Conservation (phyloP, 371 early-diverging fungal genomes). For the Mortierella sp. region DNA sequence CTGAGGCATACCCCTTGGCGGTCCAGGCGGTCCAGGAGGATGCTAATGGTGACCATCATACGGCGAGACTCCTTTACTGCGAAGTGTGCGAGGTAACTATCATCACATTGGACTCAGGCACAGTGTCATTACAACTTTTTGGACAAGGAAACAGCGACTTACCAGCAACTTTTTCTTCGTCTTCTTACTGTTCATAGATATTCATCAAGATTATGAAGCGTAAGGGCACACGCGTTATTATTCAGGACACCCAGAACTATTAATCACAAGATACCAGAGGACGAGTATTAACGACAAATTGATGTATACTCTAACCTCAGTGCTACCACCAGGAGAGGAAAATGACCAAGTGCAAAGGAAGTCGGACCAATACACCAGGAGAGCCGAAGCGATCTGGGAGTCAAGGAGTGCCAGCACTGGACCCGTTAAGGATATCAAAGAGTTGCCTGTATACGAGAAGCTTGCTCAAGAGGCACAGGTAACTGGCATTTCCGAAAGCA, state of each 20-base stretch:
- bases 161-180: no score
- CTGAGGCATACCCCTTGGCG: conserved; percentile 64
- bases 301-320: conserved; percentile 5
- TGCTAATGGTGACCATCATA: conserved; percentile 59
- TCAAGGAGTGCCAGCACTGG: conserved; percentile 36
- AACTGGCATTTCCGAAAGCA: neutral
- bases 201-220: conserved; percentile 26
- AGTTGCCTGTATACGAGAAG: conserved; percentile 35
- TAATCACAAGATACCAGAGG: neutral
- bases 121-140: no score
- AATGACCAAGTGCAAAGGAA: conserved; percentile 36
- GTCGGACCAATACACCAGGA: conserved; percentile 29
- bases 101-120: neutral
- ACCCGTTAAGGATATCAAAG: conserved; percentile 32
- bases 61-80: conserved; percentile 64
- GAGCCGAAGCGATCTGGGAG: conserved; percentile 46
- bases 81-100: conserved; percentile 64
- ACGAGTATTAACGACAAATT: neutral
- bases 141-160: neutral
- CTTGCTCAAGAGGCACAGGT: conserved; percentile 56
- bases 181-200: conserved; percentile 20
- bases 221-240: neutral
- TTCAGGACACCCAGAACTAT: neutral
- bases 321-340: conserved; percentile 41
- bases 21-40: conserved; percentile 68